Evolutionary conservation across 2,329 filamentous ascomycete genomes (phyloP), one percentile per base, ranked within the genome.

Genomic region (Colletotrichum sp.): DNA sequence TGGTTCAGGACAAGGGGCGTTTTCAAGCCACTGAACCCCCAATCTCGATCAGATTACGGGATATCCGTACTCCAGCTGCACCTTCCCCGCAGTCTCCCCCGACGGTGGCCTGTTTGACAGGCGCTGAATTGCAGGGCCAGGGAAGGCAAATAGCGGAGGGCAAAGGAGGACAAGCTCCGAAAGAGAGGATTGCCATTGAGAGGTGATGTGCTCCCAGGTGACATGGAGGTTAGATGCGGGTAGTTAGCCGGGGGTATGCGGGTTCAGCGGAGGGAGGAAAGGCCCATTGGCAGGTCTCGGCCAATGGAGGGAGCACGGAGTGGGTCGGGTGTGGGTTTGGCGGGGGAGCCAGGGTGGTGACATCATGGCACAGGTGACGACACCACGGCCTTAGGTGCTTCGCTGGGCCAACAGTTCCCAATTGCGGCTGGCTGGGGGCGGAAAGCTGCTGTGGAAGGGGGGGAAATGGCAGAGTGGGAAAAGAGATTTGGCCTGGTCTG

Each of bases 351-450:
- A 28, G 72, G 80, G 82, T 86, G 83, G 83, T 86, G 85, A 86
- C 85, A 85, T 86, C 85, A 86, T 85, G 76, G 77, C 75, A 80
- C 82, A 81, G 82, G 82, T 83, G 79, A 82, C 82, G 83, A 84
- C 82, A 83, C 79, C 72, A 75, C 74, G 59, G 65, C 70, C n/a
- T 21, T 10, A 26, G 28, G 7, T n/a, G 21, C 32, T 13, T 52
- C 39, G 43, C 32, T 57, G 59, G 26, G 34, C 16, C 34, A 28
- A 60, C 26, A 32, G 66, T 52, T 52, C 43, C 43, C 43, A 21
- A 52, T 52, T 21, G 43, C 43, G 43, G 43, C 43, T 4, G 43
- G 43, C 43, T 52, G 43, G 43, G 43, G 43, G 43, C 43, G n/a
- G 43, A 52, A 52, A 52, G 43, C 18, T 52, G 43, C 43, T 52